Evolutionary conservation across 1,284 basidiomycete species (phyloP).

Genomic region (Leccinum subspadiceum): DNA sequence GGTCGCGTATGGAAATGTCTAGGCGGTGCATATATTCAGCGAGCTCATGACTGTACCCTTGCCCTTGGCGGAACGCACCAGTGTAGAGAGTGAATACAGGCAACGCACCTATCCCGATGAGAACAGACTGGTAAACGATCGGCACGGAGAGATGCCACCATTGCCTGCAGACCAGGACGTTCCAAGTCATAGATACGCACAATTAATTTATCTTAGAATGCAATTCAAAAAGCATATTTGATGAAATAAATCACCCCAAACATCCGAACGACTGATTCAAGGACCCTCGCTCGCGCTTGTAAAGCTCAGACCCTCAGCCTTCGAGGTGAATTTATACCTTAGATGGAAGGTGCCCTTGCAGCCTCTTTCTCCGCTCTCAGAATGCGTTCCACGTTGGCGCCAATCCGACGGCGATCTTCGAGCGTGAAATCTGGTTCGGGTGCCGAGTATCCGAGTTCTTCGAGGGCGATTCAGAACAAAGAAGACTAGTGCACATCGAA

Average conservation of each 20-base stretch:
- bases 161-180: not conserved
- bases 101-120: too few species aligned
- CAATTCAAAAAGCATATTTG: not conserved
- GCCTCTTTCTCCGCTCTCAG: slow-evolving; percentile 53
- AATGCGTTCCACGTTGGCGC: slow-evolving; percentile 48
- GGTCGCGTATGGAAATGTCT: too few species aligned
- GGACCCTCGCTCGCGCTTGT: not conserved
- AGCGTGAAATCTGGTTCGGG: slow-evolving; percentile 39
- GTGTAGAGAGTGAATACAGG: too few species aligned
- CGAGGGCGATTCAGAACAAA: not conserved
- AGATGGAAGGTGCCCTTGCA: slow-evolving; percentile 44
- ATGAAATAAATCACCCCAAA: not conserved
- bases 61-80: too few species aligned
- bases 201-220: not conserved
- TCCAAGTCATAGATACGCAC: not conserved
- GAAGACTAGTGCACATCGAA: not conserved
- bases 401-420: slow-evolving; percentile 48
- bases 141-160: too few species aligned
- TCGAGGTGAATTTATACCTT: not conserved
- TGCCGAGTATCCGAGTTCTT: slow-evolving; percentile 57
- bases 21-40: too few species aligned
- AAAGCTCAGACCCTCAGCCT: not conserved
- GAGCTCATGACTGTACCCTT: too few species aligned
- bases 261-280: not conserved
- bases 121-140: too few species aligned